A percentile compares a stretch with the other conserved stretches of the same genome.
Conservation (phyloP, 2,329 filamentous ascomycete genomes). For the Sarocladium strictum region DNA sequence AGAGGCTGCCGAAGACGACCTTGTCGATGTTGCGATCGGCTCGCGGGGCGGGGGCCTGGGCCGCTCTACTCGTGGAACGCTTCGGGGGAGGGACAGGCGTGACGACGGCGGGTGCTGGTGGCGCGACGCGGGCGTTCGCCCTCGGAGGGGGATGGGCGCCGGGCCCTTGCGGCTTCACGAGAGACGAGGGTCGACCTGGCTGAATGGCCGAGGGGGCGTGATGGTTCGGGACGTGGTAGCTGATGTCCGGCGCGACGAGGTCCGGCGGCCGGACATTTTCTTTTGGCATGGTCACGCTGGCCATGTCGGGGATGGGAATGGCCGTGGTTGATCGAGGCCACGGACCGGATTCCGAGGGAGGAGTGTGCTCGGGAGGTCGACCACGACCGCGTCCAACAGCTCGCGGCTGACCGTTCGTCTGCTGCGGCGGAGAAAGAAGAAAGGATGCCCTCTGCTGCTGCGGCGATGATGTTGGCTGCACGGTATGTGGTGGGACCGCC, state of each 20-base stretch:
- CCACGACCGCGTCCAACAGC: slow-evolving; percentile 6
- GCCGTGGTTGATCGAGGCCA: neutral
- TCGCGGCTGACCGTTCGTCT: slow-evolving; percentile 12
- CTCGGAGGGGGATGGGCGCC: slow-evolving; percentile 23
- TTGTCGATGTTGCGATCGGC: slow-evolving; percentile 75
- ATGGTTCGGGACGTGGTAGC: slow-evolving; percentile 32
- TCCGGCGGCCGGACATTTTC: slow-evolving; percentile 24
- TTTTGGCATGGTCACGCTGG: slow-evolving; percentile 14
- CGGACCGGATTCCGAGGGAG: neutral
- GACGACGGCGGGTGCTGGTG: slow-evolving; percentile 13
- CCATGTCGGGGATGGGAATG: slow-evolving; percentile 16
- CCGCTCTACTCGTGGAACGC: slow-evolving; percentile 20
- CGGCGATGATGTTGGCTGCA: neutral
- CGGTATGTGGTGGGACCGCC: neutral
- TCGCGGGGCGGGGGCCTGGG: slow-evolving; percentile 29
- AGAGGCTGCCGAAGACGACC: slow-evolving; percentile 76
- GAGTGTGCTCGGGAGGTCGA: slow-evolving; percentile 1
- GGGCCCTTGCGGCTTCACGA: slow-evolving; percentile 28
- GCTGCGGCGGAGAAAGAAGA: slow-evolving; percentile 21
- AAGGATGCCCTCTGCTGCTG: slow-evolving; percentile 22
- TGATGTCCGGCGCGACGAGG: slow-evolving; percentile 34
- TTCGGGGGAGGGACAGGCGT: slow-evolving; percentile 31
- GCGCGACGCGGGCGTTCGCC: neutral
- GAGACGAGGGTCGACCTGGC: slow-evolving; percentile 20
- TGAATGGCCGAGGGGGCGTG: slow-evolving; percentile 20